phyloP scores from a whole-genome alignment of 805 yeast genomes.

The Starmerella cellae region DNA sequence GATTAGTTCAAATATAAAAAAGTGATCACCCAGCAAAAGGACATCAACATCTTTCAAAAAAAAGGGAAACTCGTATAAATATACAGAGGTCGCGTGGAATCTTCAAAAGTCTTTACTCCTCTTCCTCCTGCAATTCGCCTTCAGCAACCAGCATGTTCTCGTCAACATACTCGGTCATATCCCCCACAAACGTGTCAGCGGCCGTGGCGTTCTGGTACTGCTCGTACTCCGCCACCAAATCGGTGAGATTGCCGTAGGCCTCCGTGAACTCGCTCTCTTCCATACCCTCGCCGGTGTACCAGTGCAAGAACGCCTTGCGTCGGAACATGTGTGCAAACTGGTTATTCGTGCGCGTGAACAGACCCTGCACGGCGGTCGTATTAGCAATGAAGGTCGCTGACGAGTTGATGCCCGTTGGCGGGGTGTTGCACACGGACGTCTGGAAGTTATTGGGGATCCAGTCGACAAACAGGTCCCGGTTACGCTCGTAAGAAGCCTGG shows the following conservation, averaged over 20 bases:
- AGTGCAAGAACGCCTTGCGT: constrained; percentile 88
- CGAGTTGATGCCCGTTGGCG: constrained; percentile 77
- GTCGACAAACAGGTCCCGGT: constrained; percentile 73
- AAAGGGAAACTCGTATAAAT: too few species aligned
- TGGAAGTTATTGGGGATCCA: constrained; percentile 97
- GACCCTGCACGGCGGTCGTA: constrained; percentile 86
- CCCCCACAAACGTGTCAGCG: constrained; percentile 34
- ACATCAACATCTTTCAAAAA: too few species aligned
- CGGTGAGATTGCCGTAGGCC: constrained; percentile 87
- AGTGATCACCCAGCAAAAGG: too few species aligned
- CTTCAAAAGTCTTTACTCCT: too few species aligned
- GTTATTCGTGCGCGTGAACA: constrained; percentile 78
- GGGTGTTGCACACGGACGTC: constrained; percentile 85
- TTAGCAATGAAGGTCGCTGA: constrained; percentile 90
- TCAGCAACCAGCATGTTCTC: neutral
- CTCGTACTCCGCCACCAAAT: constrained; percentile 80
- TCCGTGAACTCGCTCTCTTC: constrained; percentile 89
- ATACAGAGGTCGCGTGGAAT: too few species aligned
- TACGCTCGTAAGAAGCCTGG: constrained; percentile 73
- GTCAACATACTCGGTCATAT: neutral
- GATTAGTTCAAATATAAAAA: too few species aligned
- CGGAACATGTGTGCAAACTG: constrained; percentile 90
- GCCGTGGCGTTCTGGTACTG: constrained; percentile 82
- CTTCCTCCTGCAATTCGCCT: neutral
- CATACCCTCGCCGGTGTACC: constrained; percentile 96